These are phyloP conservation scores for Gillenia trifoliata DNA, from an alignment of 306 rosid species.

Conservation along the genomic window DNA sequence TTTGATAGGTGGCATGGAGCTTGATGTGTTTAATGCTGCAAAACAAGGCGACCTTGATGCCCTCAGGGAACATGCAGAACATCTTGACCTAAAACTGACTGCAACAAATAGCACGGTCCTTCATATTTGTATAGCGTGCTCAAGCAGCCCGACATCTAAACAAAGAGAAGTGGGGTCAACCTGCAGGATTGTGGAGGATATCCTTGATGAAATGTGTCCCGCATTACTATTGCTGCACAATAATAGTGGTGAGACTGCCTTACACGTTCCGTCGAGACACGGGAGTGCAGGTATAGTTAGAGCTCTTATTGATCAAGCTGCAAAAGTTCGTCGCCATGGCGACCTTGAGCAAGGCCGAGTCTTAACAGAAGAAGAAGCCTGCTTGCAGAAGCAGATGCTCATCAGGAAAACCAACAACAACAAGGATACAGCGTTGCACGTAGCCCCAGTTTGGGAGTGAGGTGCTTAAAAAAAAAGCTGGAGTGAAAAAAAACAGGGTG, in stretches of 20 bases:
- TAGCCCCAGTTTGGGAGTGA: too few relatives aligned
- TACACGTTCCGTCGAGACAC: constrained; percentile 1
- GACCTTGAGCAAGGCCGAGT: not conserved
- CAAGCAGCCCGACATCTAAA: not conserved
- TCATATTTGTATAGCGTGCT: constrained; percentile 5
- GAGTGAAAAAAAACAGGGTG: too few relatives aligned
- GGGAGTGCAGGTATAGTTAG: not conserved
- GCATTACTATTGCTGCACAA: not conserved
- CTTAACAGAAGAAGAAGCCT: not conserved
- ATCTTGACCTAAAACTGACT: not conserved
- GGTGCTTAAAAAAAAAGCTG: too few relatives aligned
- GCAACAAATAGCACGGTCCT: constrained; percentile 13
- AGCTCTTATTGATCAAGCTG: not conserved
- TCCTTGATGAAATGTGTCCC: not conserved
- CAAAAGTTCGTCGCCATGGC: not conserved
- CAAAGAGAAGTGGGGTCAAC: not conserved
- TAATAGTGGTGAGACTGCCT: constrained; percentile 2
- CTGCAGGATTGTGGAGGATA: not conserved
- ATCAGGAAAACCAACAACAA: not conserved
- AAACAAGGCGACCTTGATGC: not conserved
- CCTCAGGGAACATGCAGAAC: accelerated
- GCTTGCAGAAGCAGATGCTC: not conserved
- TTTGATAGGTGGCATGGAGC: not conserved
- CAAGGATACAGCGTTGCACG: constrained; percentile 6
- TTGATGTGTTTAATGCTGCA: not conserved